A percentile compares a stretch with the other conserved stretches of the same genome.
These are phyloP conservation scores for Ophiostoma tasmaniense DNA, from an alignment of 2,329 filamentous ascomycete species.

Conservation along the genomic window DNA sequence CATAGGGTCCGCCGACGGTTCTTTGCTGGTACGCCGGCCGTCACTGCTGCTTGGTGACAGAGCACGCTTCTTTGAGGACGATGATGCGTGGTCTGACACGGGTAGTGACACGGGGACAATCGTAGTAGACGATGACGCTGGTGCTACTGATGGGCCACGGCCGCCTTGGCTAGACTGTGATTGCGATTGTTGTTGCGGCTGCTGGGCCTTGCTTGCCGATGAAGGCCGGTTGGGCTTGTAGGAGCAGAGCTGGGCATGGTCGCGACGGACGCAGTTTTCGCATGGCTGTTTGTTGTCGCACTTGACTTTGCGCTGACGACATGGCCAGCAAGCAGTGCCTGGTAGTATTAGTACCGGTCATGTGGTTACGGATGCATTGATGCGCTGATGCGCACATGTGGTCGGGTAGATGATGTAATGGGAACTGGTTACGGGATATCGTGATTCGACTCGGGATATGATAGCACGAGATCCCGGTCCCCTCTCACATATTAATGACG, in stretches of 20 bases:
- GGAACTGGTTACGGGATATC: background rate
- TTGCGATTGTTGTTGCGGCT: background rate
- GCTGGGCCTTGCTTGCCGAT: background rate
- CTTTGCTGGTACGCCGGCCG: slow-evolving; percentile 24
- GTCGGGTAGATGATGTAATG: background rate
- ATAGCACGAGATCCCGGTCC: background rate
- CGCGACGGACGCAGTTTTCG: slow-evolving; percentile 59
- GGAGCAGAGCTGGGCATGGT: slow-evolving; percentile 56
- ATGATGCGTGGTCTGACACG: background rate
- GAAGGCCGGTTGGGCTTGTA: slow-evolving; percentile 54
- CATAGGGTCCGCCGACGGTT: slow-evolving; percentile 16
- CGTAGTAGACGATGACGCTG: slow-evolving; percentile 20
- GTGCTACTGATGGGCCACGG: background rate
- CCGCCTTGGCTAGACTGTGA: slow-evolving; percentile 24
- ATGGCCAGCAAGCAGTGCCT: slow-evolving; percentile 60
- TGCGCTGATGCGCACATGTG: background rate
- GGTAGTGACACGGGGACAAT: background rate
- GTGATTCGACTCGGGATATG: slow-evolving; percentile 1
- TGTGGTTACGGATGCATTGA: background rate
- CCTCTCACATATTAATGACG: background rate
- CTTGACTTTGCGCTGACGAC: slow-evolving; percentile 59
- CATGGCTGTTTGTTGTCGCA: slow-evolving; percentile 62
- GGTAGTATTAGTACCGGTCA: slow-evolving; percentile 12
- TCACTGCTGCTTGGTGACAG: slow-evolving; percentile 36
- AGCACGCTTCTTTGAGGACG: slow-evolving; percentile 32